Evolutionary conservation across 352 stramenopile genomes (phyloP), one percentile per base, ranked within the genome.

Genomic region (Globisporangium iwayamae): DNA sequence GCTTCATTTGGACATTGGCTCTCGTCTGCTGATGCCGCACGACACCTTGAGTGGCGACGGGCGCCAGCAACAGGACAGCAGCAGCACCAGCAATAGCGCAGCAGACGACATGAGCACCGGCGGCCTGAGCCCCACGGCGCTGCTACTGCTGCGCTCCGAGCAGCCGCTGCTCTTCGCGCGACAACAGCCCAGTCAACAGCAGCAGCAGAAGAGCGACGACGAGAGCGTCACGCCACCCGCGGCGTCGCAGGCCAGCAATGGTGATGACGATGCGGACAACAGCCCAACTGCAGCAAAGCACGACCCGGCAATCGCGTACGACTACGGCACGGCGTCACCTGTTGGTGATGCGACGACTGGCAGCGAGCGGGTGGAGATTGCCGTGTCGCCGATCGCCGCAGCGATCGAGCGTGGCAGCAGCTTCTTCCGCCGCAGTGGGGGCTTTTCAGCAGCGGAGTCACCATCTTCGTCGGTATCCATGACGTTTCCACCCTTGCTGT

Each of bases 111-210:
- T 47, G 41, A 47, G 41, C 41, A 20, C 13, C 16, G 41, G 41
- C 13, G 41, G 50, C 16, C 9, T 41, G 50, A 56, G 50, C 25
- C 50, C 50, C 9, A 41, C 50, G 11, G 30, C 50, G 25, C 50
- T 56, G 25, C 30, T 56, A 30, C 50, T 56, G 50, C 50, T 56
- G 25, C 25, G 50, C 25, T 20, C 50, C 10, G 50, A 56, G 30
- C 50, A 56, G 30, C 50, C 22, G 10, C 25, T 39, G 25, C 50
- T 56, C 13, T 56, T 56, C 30, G 18, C 50, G 11, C 34, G 13
- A 3, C 50, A 36, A 13, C 50, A 36, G 14, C 11, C 50, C 11
- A 56, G 13, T 47, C 41, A 20, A 3, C 41, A 47, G 41, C 2
- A 20, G 41, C 41, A 20, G 13, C 41, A 47, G 41, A n/a, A 20